A percentile compares a stretch with the other conserved stretches of the same genome.
Conservation (phyloP, 2,329 filamentous ascomycete genomes). For the Fusarium sulawesiense region DNA sequence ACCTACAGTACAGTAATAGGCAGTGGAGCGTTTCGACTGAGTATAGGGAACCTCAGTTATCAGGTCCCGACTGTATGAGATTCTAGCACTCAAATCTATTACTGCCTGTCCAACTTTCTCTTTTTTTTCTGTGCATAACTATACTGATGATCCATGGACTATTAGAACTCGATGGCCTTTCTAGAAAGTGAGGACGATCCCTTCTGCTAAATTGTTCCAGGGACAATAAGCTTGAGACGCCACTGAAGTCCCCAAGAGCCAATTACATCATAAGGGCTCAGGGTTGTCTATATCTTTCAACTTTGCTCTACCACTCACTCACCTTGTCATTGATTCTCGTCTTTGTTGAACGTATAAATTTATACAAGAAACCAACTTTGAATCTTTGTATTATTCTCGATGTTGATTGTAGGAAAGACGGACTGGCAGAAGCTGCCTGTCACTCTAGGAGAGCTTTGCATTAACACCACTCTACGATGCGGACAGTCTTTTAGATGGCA, state of each 20-base stretch:
- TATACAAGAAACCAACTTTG: not conserved
- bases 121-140: too few relatives aligned
- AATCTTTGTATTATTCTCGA: conserved; percentile 17
- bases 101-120: not conserved
- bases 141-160: not conserved
- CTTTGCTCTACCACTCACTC: conserved; percentile 6
- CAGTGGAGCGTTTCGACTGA: not conserved
- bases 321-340: not conserved
- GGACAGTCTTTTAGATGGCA: conserved; percentile 98
- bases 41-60: not conserved
- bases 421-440: conserved; percentile 92
- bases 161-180: not conserved
- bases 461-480: conserved; percentile 93
- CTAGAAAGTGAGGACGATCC: not conserved
- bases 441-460: conserved; percentile 85
- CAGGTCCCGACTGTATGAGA: not conserved
- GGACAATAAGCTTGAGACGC: not conserved
- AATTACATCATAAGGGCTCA: conserved; percentile 24
- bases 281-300: conserved; percentile 13
- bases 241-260: conserved; percentile 2
- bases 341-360: not conserved
- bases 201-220: not conserved
- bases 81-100: not conserved
- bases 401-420: conserved; percentile 63
- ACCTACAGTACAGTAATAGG: not conserved